Percentiles rank a stretch among this genome's conserved stretches.
These are phyloP conservation scores for Fusarium coicis DNA, from an alignment of 2,329 filamentous ascomycete genomes.

Conservation along the genomic window DNA sequence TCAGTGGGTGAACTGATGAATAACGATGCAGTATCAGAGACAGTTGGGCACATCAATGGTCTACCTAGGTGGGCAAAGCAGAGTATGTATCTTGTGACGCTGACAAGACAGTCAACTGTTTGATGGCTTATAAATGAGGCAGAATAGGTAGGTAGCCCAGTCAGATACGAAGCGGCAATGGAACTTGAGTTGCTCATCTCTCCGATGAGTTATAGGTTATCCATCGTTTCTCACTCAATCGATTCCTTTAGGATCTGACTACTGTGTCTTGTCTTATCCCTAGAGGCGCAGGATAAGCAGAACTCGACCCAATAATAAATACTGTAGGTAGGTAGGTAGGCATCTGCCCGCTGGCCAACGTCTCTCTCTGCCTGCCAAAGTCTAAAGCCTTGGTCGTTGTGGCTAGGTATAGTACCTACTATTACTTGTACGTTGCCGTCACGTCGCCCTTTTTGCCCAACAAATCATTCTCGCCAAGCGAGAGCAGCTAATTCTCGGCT, in stretches of 20 bases:
- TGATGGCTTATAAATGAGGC: conserved; percentile 27
- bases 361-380: neutral
- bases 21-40: conserved; percentile 29
- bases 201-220: neutral
- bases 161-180: conserved; percentile 7
- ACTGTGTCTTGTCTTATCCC: neutral
- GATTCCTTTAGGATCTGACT: conserved; percentile 24
- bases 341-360: neutral
- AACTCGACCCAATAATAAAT: neutral
- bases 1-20: conserved; percentile 12
- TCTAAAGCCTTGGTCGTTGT: neutral
- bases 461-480: conserved; percentile 8
- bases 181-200: neutral
- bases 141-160: neutral
- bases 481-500: conserved; percentile 5
- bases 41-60: neutral
- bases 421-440: neutral
- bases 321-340: neutral
- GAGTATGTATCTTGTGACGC: conserved; percentile 25
- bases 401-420: too few species aligned
- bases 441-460: conserved; percentile 1
- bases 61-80: neutral
- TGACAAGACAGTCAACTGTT: conserved; percentile 6
- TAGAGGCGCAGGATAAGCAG: neutral
- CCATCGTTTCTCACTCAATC: conserved; percentile 15